Percentiles rank a stretch among this genome's conserved stretches.
Conservation (phyloP, 2,329 filamentous ascomycete genomes). For the Dothistroma pini region DNA sequence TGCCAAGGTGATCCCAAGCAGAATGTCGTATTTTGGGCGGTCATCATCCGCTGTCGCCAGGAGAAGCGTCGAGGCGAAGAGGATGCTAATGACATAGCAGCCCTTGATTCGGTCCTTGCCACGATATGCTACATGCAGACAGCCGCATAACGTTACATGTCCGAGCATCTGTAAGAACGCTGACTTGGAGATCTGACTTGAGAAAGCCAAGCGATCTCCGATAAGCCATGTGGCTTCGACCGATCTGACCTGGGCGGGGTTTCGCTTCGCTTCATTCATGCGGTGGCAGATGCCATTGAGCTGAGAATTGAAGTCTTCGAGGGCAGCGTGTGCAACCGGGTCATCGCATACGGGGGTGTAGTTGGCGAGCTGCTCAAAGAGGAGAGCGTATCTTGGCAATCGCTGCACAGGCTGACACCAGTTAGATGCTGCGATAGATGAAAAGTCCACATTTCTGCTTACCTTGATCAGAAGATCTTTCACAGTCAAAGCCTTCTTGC, state of each 20-base stretch:
- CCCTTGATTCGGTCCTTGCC: conserved; percentile 64
- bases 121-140: conserved; percentile 79
- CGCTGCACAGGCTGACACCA: conserved; percentile 75
- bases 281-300: conserved; percentile 71
- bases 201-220: conserved; percentile 75
- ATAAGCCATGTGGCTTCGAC: conserved; percentile 82
- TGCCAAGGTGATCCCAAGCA: conserved; percentile 68
- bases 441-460: conserved; percentile 12
- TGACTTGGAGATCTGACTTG: conserved; percentile 58
- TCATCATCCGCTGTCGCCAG: conserved; percentile 65
- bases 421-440: background rate
- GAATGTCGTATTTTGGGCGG: conserved; percentile 67
- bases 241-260: conserved; percentile 62
- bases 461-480: conserved; percentile 90
- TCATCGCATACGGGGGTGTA: conserved; percentile 82
- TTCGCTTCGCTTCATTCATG: conserved; percentile 81
- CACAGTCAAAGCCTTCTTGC: conserved; percentile 74
- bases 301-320: conserved; percentile 68
- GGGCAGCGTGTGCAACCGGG: conserved; percentile 73
- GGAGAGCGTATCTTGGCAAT: conserved; percentile 82
- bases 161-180: conserved; percentile 71
- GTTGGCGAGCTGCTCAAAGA: conserved; percentile 80
- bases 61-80: conserved; percentile 78
- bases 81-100: conserved; percentile 76
- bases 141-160: conserved; percentile 75